phyloP scores from a whole-genome alignment of 495 filamentous ascomycete genomes.

The Aspergillus funiculosus region DNA sequence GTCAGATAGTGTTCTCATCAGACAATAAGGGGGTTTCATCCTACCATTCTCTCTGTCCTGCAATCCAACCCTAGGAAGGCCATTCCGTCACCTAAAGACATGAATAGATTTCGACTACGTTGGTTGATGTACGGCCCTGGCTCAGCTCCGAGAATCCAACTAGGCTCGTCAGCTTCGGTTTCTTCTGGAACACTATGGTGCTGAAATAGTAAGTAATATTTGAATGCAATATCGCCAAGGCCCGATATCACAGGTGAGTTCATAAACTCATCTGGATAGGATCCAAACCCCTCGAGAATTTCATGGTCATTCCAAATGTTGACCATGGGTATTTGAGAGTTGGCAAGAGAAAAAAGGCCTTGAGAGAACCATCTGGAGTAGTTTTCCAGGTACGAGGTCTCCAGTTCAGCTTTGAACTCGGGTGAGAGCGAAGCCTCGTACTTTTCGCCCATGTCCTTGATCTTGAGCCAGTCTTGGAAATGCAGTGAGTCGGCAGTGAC shows the following conservation, averaged over 20 bases:
- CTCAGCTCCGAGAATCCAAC: conserved; percentile 74
- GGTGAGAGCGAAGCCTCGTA: conserved; percentile 63
- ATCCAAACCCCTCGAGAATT: conserved; percentile 94
- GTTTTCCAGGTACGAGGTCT: conserved; percentile 76
- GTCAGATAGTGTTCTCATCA: conserved; percentile 20
- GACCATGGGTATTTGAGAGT: conserved; percentile 93
- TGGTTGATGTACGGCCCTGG: conserved; percentile 90
- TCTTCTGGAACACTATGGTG: conserved; percentile 83
- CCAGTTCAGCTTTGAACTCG: conserved; percentile 79
- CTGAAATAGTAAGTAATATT: conserved; percentile 98
- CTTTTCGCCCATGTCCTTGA: conserved; percentile 74
- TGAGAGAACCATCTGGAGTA: conserved; percentile 94
- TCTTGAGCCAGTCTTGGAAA: conserved; percentile 78
- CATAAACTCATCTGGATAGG: conserved; percentile 90
- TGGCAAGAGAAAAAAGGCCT: conserved; percentile 86
- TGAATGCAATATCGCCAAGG: conserved; percentile 85
- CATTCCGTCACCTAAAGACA: conserved; percentile 71
- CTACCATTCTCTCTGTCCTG: conserved; percentile 76
- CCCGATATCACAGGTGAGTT: conserved; percentile 83
- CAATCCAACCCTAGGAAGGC: conserved; percentile 85
- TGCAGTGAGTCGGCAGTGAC: conserved; percentile 64
- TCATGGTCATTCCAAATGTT: conserved; percentile 99
- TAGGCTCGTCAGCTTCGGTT: conserved; percentile 75
- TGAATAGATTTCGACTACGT: conserved; percentile 76
- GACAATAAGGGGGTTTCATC: conserved; percentile 1